Evolutionary conservation across 2,329 filamentous ascomycete species (phyloP).

Genomic region (Alternaria consortialis): DNA sequence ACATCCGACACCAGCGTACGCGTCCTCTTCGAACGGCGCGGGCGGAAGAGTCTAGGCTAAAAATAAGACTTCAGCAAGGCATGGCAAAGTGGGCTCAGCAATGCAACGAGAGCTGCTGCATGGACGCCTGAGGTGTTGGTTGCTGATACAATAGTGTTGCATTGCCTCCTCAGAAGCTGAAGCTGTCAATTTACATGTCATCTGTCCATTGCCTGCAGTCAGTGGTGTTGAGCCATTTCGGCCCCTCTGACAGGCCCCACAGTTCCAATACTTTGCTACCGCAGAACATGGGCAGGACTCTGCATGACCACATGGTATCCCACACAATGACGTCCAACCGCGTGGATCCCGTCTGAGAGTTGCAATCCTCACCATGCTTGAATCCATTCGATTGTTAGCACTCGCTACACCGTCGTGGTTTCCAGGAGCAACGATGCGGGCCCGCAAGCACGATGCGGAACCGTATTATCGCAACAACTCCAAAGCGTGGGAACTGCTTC

Average conservation of each 20-base stretch:
- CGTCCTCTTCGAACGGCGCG: constrained; percentile 14
- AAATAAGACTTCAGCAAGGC: constrained; percentile 1
- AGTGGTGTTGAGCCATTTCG: constrained; percentile 11
- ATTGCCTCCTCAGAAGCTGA: constrained; percentile 6
- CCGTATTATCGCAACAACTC: background rate
- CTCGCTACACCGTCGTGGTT: constrained; percentile 2
- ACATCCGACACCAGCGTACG: constrained; percentile 14
- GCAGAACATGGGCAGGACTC: constrained; percentile 7
- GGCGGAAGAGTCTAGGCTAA: constrained; percentile 4
- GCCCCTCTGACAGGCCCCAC: constrained; percentile 13
- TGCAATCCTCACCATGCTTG: background rate
- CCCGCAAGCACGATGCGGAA: background rate
- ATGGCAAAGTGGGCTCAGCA: constrained; percentile 6
- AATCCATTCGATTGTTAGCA: background rate
- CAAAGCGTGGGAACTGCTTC: background rate
- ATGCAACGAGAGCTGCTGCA: constrained; percentile 1
- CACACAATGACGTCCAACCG: constrained; percentile 17
- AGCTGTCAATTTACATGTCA: background rate
- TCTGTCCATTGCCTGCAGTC: constrained; percentile 5
- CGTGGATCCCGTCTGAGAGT: constrained; percentile 11
- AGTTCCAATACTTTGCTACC: constrained; percentile 13
- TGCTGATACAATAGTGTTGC: constrained; percentile 7
- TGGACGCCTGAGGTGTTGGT: background rate
- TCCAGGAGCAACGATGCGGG: constrained; percentile 10
- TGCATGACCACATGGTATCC: constrained; percentile 10